Evolutionary conservation across 1,139 yeast species (phyloP), one percentile per base, ranked within the genome.

Genomic region (Meyerozyma guilliermondii): DNA sequence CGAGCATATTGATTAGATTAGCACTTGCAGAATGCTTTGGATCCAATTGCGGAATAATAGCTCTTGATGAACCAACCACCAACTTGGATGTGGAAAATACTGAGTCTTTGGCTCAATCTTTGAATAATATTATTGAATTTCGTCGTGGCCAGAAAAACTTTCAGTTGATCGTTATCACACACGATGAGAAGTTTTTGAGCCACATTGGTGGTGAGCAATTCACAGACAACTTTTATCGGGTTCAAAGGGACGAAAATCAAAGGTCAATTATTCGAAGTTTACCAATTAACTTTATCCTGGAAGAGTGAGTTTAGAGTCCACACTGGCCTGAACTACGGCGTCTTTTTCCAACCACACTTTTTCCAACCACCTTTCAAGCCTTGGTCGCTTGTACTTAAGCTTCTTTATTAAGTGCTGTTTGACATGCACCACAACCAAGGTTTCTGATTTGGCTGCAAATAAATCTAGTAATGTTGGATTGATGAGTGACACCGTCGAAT

Each of bases 21-120:
- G 97, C 98, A 0, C 68, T 94, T 40, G 95, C 98, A 0, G 98
- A 94, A 61, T 88, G 98, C 57, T 92, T 94, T 68, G 98, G 98
- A 7, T 76, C 82, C 1, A 88, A 86, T 58, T 92, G 97, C 67
- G 98, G 98, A 41, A 84, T 92, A 59, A 87, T 94, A 53, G 96
- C 98, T 0, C 70, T 94, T 37, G 99, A 94, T 64, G 99, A 94
- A 64, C 99, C 99, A 6, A 94, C 99, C 0, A 94, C 98, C 0
- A 94, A 94, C 54, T 71, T 94, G 48, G 99, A 94, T 63, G 80
- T 78, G 44, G 96, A 87, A 45, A 94, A 94, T 58, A 81, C 91
- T 41, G 95, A 86, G 53, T 81, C 96, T 22, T 74, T 94, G 46
- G 98, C 98, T 0, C 78, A 75, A 50, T 84, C 96, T 1, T 69